Conservation (phyloP, 2,329 filamentous ascomycete genomes). For the Fusarium devonianum region DNA sequence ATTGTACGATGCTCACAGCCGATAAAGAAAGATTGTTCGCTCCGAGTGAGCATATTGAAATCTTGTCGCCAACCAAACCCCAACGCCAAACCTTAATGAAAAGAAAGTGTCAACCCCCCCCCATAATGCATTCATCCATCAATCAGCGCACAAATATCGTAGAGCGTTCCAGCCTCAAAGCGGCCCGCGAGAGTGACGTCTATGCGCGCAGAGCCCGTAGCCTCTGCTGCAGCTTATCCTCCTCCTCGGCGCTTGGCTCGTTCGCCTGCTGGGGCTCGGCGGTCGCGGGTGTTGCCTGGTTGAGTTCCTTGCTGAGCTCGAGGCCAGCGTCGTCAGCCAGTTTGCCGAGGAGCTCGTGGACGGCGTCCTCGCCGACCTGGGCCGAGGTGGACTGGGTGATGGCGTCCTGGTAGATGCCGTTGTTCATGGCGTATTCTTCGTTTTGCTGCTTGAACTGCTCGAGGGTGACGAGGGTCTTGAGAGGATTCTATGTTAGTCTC, state of each 20-base stretch:
- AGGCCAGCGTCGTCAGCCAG: conserved; percentile 89
- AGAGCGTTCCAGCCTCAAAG: neutral
- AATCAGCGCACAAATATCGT: neutral
- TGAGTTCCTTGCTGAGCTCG: conserved; percentile 79
- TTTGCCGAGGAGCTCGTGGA: conserved; percentile 84
- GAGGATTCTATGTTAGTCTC: conserved; percentile 15
- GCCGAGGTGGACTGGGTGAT: conserved; percentile 78
- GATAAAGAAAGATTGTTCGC: conserved; percentile 16
- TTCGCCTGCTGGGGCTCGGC: conserved; percentile 66
- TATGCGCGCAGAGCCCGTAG: conserved; percentile 63
- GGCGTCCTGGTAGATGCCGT: conserved; percentile 84
- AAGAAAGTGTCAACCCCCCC: conserved; percentile 9
- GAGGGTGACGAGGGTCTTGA: conserved; percentile 63
- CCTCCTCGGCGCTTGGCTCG: conserved; percentile 78
- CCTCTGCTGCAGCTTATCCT: conserved; percentile 74
- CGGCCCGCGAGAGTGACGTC: neutral
- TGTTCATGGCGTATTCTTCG: conserved; percentile 69
- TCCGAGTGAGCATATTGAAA: conserved; percentile 20
- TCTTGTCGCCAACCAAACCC: conserved; percentile 27
- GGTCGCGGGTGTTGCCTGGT: conserved; percentile 61
- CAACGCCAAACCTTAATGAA: conserved; percentile 38
- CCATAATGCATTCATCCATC: conserved; percentile 5
- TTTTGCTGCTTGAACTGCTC: conserved; percentile 69
- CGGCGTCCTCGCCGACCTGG: conserved; percentile 80
- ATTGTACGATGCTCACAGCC: conserved; percentile 15